Percentiles rank a stretch among this genome's conserved stretches.
Conservation (phyloP, 2,329 filamentous ascomycete species). For the Fusarium kyushuense region DNA sequence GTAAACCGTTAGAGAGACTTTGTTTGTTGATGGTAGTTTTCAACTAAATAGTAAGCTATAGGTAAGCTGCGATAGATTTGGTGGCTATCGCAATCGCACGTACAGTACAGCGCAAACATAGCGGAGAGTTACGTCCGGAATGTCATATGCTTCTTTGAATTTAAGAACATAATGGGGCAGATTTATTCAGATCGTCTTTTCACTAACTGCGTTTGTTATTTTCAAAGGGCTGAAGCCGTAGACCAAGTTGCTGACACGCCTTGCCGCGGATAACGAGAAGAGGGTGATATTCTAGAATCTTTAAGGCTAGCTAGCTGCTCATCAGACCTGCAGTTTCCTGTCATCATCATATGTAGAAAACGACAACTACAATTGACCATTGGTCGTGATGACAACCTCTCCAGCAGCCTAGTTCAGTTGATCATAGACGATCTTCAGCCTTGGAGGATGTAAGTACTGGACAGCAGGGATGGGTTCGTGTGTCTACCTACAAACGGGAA, state of each 20-base stretch:
- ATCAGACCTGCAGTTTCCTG: neutral
- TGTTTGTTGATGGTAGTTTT: neutral
- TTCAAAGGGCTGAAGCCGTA: constrained; percentile 9
- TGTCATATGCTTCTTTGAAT: neutral
- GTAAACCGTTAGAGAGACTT: neutral
- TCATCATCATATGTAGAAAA: neutral
- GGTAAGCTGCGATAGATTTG: neutral
- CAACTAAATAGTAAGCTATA: neutral
- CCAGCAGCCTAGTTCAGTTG: neutral
- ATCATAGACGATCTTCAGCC: constrained; percentile 3
- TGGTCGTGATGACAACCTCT: neutral
- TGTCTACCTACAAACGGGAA: neutral
- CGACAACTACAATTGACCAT: neutral
- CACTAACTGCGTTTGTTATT: neutral
- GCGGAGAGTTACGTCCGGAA: neutral
- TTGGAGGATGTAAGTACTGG: neutral
- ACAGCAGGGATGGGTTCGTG: neutral
- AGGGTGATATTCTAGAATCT: neutral
- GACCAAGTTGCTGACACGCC: neutral
- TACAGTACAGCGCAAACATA: constrained; percentile 1
- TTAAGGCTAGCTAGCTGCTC: neutral
- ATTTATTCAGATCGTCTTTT: neutral
- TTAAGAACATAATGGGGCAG: neutral
- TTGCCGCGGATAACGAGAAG: neutral
- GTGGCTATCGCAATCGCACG: neutral